Base-by-base conservation (phyloP, 2,329 filamentous ascomycete genomes). In the Colletotrichum sp. region DNA sequence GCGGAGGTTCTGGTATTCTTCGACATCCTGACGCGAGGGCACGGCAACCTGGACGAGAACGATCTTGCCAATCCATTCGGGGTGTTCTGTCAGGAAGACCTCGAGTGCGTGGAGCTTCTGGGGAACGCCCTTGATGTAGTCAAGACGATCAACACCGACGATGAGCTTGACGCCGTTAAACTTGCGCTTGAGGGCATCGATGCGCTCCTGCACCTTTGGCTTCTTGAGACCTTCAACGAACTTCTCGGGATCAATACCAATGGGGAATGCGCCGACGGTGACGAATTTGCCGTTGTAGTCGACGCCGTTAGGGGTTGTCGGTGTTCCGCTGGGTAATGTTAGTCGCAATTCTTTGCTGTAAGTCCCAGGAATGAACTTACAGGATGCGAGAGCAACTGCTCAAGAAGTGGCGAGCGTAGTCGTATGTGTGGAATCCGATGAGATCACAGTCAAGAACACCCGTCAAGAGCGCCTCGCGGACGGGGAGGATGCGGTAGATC, bases 101-200 rank as follows among this genome's bases (percentile, higher is more conserved):
- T 99, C 97, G 57, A 99, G 92, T 3, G 97, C 96, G 82, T 99
- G 97, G 12, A 99, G 89, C 85, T 99, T 99, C 85, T 99, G 97
- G 0, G 97, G 97, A 12, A 99, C 96, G 78, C 97, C 97, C 87
- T 99, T 99, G 92, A 99, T 99, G 86, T 99, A 99, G 85, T 99
- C 97, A 67, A 99, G 91, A 66, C 97, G 95, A 84, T 99, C 97
- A 68, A 99, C 97, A 77, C 97, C 96, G 48, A 99, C 96, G 80
- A 99, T 98, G 78, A 99, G 91, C 87, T 98, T 98, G 80, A 98
- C 95, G 63, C 96, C 96, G 79, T 98, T 94, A 82, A 99, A 99
- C 85, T 98, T 98, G 82, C 94, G 93, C 82, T 95, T 93, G 6
- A 99, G 89, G 3, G 93, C 92, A 6, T 93, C 93, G 80, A 99